Base-by-base conservation (phyloP, 352 stramenopile genomes). In the Peronospora farinosa region DNA sequence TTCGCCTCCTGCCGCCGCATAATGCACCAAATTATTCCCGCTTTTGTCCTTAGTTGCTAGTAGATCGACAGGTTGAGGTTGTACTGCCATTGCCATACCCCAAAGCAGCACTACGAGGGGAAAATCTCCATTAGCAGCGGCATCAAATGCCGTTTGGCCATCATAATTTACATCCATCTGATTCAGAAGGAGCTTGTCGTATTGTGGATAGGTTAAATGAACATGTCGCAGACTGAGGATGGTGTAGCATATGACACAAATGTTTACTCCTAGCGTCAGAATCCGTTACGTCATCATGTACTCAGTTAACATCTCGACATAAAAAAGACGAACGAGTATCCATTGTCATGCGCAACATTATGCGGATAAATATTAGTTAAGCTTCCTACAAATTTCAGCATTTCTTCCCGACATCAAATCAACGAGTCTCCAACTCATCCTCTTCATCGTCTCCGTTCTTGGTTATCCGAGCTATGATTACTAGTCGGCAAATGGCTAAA, bases 31-130 rank as follows among this genome's bases (percentile, higher is more conserved):
- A 0, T 56, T 52, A 61, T 90, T 92, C 25, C 70, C 68, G 23
- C 57, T 17, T 2, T 39, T 42, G 59, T 92, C 82, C 17, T 55
- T 56, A 11, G 60, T 60, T 12, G 50, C 60, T 30, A 87, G 53
- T 47, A 90, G 46, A 46, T 90, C 74, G 1, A 67, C 67, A 3
- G 70, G 69, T 40, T 60, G 32, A 3, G 74, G 77, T 42, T 82
- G 73, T 60, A 65, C 62, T 7, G 78, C 81, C 62, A 88, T 79
- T 5, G 78, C 75, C 78, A 92, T 92, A 8, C 82, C 81, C 82
- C 82, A 92, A 4, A 92, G 64, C 47, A 92, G 62, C 41, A 92
- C 82, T 13, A 92, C 75, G 11, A 92, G 78, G 39, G 82, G 82
- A 47, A 92, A 92, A 57, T 92, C 78, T 21, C 81, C 81, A 57